phyloP scores from a whole-genome alignment of 345 rosid genomes.

The Corymbia maculata region DNA sequence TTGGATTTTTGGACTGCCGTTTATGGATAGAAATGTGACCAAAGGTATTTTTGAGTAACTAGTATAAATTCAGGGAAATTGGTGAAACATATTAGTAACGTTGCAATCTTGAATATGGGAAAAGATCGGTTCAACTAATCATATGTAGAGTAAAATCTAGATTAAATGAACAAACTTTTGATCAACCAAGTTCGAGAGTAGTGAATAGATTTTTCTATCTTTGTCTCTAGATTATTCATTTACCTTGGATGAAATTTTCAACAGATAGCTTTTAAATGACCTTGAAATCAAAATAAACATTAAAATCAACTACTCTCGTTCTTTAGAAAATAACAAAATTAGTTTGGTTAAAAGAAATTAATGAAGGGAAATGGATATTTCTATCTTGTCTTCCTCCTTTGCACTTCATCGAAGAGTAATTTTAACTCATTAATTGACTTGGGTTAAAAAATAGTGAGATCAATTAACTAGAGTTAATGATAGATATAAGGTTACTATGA shows the following conservation, averaged over 20 bases:
- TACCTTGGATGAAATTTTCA: not conserved
- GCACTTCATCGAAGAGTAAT: no score
- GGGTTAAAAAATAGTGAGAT: no score
- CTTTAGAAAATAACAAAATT: not conserved
- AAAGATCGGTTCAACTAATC: not conserved
- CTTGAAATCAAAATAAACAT: not conserved
- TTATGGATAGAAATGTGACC: rapidly evolving
- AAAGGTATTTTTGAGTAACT: not conserved
- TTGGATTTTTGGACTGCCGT: not conserved
- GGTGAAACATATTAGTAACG: not conserved
- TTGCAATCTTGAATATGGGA: not conserved
- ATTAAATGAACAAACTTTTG: not conserved
- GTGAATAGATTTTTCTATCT: no score
- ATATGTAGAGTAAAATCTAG: no score
- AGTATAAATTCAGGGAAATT: not conserved
- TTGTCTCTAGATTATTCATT: not conserved
- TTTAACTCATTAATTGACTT: no score
- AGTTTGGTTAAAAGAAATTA: not conserved
- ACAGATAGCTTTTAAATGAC: not conserved
- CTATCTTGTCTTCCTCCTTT: no score
- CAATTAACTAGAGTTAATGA: no score
- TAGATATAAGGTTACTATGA: no score
- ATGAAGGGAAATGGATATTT: no score
- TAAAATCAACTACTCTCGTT: not conserved
- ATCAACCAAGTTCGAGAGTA: not conserved